Evolutionary conservation across 148 eudicot species (phyloP).

Genomic region (Polygonum aviculare): DNA sequence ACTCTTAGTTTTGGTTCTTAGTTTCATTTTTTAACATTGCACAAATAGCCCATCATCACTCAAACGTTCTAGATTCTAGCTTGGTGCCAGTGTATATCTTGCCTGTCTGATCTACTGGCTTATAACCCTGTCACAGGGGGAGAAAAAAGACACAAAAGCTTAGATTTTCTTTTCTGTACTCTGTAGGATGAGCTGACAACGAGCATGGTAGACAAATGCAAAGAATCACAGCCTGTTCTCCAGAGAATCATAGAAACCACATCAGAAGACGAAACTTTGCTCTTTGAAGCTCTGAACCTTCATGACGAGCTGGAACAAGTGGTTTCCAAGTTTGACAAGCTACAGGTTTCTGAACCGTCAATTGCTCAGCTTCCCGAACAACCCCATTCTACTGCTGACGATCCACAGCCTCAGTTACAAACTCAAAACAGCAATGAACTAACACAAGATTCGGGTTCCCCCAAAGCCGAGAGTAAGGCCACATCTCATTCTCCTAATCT

Average conservation of each 20-base stretch:
- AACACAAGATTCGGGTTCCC: not conserved
- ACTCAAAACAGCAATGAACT: not conserved
- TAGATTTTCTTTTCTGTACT: constrained; percentile 16
- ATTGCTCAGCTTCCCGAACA: constrained; percentile 12
- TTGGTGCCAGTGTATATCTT: not conserved
- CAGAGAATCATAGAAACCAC: constrained; percentile 77
- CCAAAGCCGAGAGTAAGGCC: not conserved
- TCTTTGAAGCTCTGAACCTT: constrained; percentile 82
- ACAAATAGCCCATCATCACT: not conserved
- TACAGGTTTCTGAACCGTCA: constrained; percentile 33
- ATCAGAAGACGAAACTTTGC: constrained; percentile 65
- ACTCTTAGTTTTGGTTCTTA: not conserved
- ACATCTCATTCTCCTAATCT: constrained; percentile 1
- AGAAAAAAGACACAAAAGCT: not conserved
- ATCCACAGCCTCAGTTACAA: not conserved
- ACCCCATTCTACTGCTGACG: not conserved
- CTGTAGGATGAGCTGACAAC: constrained; percentile 79
- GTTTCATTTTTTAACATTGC: not conserved
- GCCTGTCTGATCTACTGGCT: not conserved
- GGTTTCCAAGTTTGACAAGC: constrained; percentile 54
- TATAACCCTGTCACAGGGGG: not conserved
- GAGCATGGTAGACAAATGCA: constrained; percentile 86
- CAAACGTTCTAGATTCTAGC: not conserved
- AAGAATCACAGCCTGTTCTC: constrained; percentile 66
- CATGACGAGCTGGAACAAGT: constrained; percentile 79